Percentiles rank a stretch among this genome's conserved stretches.
Conservation (phyloP, 106 monocot species). For the Posidonia australis region DNA sequence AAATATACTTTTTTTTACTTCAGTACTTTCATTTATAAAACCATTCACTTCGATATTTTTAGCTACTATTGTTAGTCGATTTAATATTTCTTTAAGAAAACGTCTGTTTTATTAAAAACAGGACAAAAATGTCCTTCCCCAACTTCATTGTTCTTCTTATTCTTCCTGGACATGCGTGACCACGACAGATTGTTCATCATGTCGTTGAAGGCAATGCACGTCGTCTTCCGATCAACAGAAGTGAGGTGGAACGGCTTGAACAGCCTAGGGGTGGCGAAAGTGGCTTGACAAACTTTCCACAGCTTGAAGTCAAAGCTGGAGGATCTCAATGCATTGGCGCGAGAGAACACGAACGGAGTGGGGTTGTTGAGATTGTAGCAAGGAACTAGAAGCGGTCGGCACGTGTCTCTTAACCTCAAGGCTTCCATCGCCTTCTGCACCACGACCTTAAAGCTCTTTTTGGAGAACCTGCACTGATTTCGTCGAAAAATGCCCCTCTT, state of each 20-base stretch:
- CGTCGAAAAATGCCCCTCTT: slow-evolving; percentile 4
- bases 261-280: slow-evolving; percentile 19
- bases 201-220: slow-evolving; percentile 25
- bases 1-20: no score
- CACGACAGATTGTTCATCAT: slow-evolving; percentile 31
- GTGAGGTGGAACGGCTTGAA: slow-evolving; percentile 16
- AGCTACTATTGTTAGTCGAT: no score
- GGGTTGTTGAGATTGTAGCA: slow-evolving; percentile 29
- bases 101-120: no score
- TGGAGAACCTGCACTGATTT: slow-evolving; percentile 3
- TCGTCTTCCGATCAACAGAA: slow-evolving; percentile 23
- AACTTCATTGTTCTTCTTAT: slow-evolving; percentile 19
- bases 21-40: no score
- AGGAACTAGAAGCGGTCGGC: slow-evolving; percentile 23
- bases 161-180: slow-evolving; percentile 32
- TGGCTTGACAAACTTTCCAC: slow-evolving; percentile 24
- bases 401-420: slow-evolving; percentile 16
- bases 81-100: no score
- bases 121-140: slow-evolving; percentile 24
- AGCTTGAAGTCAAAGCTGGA: slow-evolving; percentile 26
- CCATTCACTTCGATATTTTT: no score
- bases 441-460: slow-evolving; percentile 14
- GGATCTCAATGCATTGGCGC: slow-evolving; percentile 20
- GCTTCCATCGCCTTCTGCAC: slow-evolving; percentile 1
- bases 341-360: slow-evolving; percentile 34